Conservation (phyloP, 345 rosid genomes). For the Bretschneidera sinensis region DNA sequence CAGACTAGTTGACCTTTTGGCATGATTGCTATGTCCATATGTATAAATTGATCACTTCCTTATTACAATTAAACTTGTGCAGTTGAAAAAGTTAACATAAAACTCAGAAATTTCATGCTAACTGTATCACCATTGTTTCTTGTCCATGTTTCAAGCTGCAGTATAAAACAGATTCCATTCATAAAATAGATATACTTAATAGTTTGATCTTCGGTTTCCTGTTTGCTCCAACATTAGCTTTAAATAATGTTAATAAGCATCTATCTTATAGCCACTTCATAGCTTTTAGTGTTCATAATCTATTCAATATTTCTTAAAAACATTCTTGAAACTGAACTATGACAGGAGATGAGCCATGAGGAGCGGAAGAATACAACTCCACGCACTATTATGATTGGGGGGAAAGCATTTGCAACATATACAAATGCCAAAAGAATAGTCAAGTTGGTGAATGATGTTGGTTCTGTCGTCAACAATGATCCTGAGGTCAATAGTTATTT, state of each 20-base stretch:
- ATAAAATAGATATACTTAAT: too few species aligned
- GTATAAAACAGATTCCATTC: too few species aligned
- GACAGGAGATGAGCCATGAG: conserved; percentile 82
- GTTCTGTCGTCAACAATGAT: conserved; percentile 78
- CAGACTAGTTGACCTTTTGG: too few species aligned
- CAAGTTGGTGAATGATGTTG: conserved; percentile 92
- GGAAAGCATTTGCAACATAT: conserved; percentile 97
- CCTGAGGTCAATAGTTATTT: conserved; percentile 84
- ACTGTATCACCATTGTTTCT: background rate
- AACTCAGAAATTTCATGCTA: conserved; percentile 1
- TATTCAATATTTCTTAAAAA: background rate
- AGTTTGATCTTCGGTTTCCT: background rate
- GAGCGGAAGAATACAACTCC: conserved; percentile 77
- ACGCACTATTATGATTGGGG: conserved; percentile 94
- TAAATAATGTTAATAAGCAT: background rate
- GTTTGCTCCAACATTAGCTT: background rate
- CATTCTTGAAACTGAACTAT: conserved; percentile 23
- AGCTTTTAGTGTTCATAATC: conserved; percentile 8
- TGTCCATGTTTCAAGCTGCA: background rate
- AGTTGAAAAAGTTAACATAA: background rate
- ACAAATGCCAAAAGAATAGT: conserved; percentile 96
- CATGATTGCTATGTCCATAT: too few species aligned
- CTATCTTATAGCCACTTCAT: background rate
- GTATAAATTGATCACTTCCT: too few species aligned
- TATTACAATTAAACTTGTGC: background rate